Percentiles rank a stretch among this genome's conserved stretches.
Conservation (phyloP, 768 basidiomycete species). For the Omphalotus guepiniiformis region DNA sequence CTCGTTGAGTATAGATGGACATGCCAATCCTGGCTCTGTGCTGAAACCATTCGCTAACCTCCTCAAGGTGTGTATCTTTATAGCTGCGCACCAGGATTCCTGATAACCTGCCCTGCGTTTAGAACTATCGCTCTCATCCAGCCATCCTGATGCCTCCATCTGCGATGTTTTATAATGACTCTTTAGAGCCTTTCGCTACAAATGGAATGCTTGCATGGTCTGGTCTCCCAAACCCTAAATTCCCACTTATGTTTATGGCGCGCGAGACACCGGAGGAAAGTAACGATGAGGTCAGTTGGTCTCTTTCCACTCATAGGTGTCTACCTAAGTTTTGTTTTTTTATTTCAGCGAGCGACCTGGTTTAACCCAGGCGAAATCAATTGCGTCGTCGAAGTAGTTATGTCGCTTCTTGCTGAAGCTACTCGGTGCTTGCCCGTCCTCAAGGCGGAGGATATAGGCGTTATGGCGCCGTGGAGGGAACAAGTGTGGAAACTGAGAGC, state of each 20-base stretch:
- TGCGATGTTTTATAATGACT: slow-evolving; percentile 49
- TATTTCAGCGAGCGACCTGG: slow-evolving; percentile 41
- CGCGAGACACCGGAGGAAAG: slow-evolving; percentile 37
- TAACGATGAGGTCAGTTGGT: slow-evolving; percentile 37
- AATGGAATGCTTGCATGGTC: slow-evolving; percentile 41
- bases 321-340: not conserved
- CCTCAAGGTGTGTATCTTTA: slow-evolving; percentile 34
- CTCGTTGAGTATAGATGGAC: not conserved
- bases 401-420: slow-evolving; percentile 34
- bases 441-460: slow-evolving; percentile 37
- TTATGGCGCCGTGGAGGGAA: slow-evolving; percentile 51
- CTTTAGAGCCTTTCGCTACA: slow-evolving; percentile 38
- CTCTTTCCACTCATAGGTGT: not conserved
- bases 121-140: slow-evolving; percentile 50
- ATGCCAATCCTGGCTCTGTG: not conserved
- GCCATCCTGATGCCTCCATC: slow-evolving; percentile 53
- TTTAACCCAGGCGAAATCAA: slow-evolving; percentile 45
- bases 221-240: slow-evolving; percentile 30
- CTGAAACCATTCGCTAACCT: slow-evolving; percentile 34
- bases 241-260: slow-evolving; percentile 44
- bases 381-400: slow-evolving; percentile 32
- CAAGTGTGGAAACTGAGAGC: slow-evolving; percentile 51
- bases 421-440: slow-evolving; percentile 35
- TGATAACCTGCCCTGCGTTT: not conserved
- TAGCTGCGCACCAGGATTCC: not conserved